Evolutionary conservation across 1,284 basidiomycete genomes (phyloP), one percentile per base, ranked within the genome.

Genomic region (Laetiporus sulphureus): DNA sequence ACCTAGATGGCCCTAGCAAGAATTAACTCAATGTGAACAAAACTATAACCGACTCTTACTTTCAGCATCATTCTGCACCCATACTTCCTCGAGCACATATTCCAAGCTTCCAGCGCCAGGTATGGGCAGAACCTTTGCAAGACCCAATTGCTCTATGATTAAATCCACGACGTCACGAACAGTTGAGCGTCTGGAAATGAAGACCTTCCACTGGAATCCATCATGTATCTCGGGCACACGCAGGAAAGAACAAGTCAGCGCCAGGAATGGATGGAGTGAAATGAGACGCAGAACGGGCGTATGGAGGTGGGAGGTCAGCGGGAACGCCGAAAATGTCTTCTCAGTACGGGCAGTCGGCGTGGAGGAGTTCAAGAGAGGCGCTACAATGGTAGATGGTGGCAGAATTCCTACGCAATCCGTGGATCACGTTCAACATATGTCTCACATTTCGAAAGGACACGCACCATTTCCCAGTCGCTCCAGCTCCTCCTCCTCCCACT

Each of bases 171-270:
- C 64, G 21, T 80, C 72, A 19, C 66, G 58, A 2, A 77, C 74
- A 10, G 72, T 77, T 32, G 67, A 72, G 0, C 57, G 61, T 41
- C 71, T 68, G 5, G 81, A 72, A 38, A 88, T 66, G 59, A 79
- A 90, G 34, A 76, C 53, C 40, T 69, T 79, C 67, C 80, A 80
- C 50, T 68, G 56, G 52, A 82, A 87, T 2, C 69, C 79, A 54
- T 91, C 88, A 44, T 83, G 76, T 44, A 91, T 77, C 58, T 89
- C 84, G 1, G 85, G 87, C 16, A 91, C 77, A 41, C 86, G 80
- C 32, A 72, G 61, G 58, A 90, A 89, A 0, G 70, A 61, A 29
- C 85, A 54, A 2, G 67, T 62, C 3, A 83, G 41, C 4, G 69
- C 72, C 19, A 89, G 70, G 12, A 69, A 62, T 2, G 78, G 73